Evolutionary conservation across 176 grass and related monocot species (phyloP).

Genomic region (Eleusine coracana): DNA sequence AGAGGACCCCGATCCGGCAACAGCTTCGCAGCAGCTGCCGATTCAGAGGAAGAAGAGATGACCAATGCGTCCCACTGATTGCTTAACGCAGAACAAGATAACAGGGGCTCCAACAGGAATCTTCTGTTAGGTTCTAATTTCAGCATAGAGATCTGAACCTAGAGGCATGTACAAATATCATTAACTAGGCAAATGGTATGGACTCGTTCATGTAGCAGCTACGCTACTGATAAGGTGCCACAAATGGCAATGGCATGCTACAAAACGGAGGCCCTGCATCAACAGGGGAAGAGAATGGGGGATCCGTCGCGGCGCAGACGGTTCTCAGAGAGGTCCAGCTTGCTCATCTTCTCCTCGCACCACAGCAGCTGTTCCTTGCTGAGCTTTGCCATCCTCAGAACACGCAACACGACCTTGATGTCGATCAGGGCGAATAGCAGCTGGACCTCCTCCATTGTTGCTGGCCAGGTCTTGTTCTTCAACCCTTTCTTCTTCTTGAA

Average conservation of each 20-base stretch:
- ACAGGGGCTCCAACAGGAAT: background rate
- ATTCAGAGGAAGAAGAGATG: background rate
- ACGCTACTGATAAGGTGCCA: constrained; percentile 9
- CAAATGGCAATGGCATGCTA: constrained; percentile 3
- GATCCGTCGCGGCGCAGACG: constrained; percentile 72
- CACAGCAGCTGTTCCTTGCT: constrained; percentile 96
- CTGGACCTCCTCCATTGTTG: constrained; percentile 76
- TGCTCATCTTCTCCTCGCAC: constrained; percentile 99
- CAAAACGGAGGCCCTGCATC: constrained; percentile 9
- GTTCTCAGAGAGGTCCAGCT: constrained; percentile 77
- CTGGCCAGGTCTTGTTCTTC: constrained; percentile 82
- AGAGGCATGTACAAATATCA: constrained; percentile 53
- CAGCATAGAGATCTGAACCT: constrained; percentile 35
- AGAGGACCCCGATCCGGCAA: too few species aligned
- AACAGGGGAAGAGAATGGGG: constrained; percentile 89
- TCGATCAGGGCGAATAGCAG: constrained; percentile 81
- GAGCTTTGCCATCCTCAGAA: constrained; percentile 76
- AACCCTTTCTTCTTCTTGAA: constrained; percentile 89
- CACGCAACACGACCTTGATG: constrained; percentile 90
- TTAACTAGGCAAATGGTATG: constrained; percentile 15
- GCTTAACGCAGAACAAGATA: constrained; percentile 24
- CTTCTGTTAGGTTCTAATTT: constrained; percentile 29
- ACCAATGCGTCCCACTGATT: background rate
- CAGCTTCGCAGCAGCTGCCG: background rate
- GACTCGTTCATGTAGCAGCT: background rate